Conservation (phyloP, 2,329 filamentous ascomycete genomes). For the Beauveria brongniartii region DNA sequence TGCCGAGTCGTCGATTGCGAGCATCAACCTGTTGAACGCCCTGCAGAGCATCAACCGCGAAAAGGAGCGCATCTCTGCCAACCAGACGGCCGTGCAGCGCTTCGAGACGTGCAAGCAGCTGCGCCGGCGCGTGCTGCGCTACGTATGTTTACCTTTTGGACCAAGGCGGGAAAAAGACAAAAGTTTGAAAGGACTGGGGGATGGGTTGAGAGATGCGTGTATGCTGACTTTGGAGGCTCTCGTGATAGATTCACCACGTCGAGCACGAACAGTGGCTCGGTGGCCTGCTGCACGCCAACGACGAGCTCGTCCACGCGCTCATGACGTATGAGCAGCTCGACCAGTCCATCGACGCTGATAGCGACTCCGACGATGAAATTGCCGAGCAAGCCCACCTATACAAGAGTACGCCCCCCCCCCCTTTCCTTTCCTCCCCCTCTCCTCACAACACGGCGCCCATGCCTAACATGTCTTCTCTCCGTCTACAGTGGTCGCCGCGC, state of each 20-base stretch:
- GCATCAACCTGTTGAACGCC: constrained; percentile 83
- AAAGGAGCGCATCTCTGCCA: constrained; percentile 77
- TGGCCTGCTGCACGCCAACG: constrained; percentile 84
- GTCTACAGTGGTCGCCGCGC: constrained; percentile 25
- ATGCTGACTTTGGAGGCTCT: background rate
- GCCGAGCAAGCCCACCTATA: constrained; percentile 61
- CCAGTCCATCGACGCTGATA: constrained; percentile 69
- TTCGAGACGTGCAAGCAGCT: constrained; percentile 86
- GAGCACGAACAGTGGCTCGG: constrained; percentile 90
- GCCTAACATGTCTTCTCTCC: background rate
- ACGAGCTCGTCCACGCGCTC: constrained; percentile 86
- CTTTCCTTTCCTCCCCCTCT: background rate
- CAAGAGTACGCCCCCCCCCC: constrained; percentile 36
- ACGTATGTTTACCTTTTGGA: constrained; percentile 39
- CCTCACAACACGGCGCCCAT: constrained; percentile 16
- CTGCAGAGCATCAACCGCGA: constrained; percentile 90
- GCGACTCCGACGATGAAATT: constrained; percentile 60
- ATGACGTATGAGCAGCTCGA: constrained; percentile 95
- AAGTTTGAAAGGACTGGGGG: too few species aligned
- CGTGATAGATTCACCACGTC: constrained; percentile 68
- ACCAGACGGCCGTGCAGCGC: constrained; percentile 61
- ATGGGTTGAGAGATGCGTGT: background rate
- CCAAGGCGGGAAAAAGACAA: background rate
- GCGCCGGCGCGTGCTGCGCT: constrained; percentile 75
- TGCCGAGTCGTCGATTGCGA: constrained; percentile 78